A percentile compares a stretch with the other conserved stretches of the same genome.
These are phyloP conservation scores for Protomyces inouyei DNA, from an alignment of 1,139 yeast species.

Conservation along the genomic window DNA sequence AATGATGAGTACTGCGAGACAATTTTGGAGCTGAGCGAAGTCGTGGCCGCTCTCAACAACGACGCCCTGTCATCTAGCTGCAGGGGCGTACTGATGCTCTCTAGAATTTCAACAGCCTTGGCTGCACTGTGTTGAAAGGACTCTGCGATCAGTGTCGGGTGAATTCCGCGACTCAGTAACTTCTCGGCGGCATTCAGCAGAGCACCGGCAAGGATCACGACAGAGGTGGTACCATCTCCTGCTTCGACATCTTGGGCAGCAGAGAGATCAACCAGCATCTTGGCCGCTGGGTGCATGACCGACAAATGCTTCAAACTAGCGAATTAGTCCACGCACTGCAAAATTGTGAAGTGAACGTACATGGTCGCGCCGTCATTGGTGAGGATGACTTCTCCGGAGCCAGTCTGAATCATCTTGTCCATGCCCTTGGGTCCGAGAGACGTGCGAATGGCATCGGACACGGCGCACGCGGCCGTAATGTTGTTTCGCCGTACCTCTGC, in stretches of 20 bases:
- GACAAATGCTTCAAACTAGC: slow-evolving; percentile 77
- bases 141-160: slow-evolving; percentile 92
- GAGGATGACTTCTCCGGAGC: slow-evolving; percentile 84
- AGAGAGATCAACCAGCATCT: slow-evolving; percentile 94
- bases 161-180: slow-evolving; percentile 82
- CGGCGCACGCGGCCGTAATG: slow-evolving; percentile 81
- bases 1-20: slow-evolving; percentile 84
- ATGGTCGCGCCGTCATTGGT: slow-evolving; percentile 98
- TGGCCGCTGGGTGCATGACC: slow-evolving; percentile 95
- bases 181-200: slow-evolving; percentile 91
- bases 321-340: not conserved
- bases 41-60: slow-evolving; percentile 83
- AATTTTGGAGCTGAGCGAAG: slow-evolving; percentile 79
- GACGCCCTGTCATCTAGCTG: slow-evolving; percentile 73
- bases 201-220: slow-evolving; percentile 92
- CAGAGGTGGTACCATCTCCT: slow-evolving; percentile 98
- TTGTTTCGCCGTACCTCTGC: slow-evolving; percentile 93
- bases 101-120: slow-evolving; percentile 75
- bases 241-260: slow-evolving; percentile 98
- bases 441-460: slow-evolving; percentile 95
- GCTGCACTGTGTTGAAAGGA: slow-evolving; percentile 89
- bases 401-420: slow-evolving; percentile 98
- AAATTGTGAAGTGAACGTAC: slow-evolving; percentile 31
- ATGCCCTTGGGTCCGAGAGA: slow-evolving; percentile 98
- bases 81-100: slow-evolving; percentile 78